Conservation (phyloP, 1,284 basidiomycete genomes). For the Phellopilus nigrolimitatus region DNA sequence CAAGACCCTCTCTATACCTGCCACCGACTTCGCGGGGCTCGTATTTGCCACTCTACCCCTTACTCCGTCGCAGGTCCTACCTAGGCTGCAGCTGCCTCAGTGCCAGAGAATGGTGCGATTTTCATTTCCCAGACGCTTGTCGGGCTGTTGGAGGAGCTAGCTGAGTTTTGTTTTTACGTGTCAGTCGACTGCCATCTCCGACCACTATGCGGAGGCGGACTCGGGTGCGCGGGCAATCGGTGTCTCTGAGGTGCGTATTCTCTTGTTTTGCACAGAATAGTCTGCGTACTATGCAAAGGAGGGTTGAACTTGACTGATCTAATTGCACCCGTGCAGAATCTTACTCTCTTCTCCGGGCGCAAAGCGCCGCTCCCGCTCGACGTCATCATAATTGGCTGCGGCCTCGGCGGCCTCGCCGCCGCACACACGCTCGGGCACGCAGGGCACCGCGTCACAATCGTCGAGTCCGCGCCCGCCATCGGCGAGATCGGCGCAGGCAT, state of each 20-base stretch:
- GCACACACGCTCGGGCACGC: conserved; percentile 40
- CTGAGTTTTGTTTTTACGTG: background rate
- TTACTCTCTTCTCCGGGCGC: conserved; percentile 19
- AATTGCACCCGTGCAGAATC: conserved; percentile 1
- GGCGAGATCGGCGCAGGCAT: conserved; percentile 49
- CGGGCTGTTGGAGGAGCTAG: background rate
- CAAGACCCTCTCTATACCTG: no score
- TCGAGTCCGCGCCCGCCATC: conserved; percentile 39
- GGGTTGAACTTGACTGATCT: background rate
- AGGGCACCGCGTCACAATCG: conserved; percentile 41
- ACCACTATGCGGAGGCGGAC: conserved; percentile 16
- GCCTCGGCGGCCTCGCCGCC: conserved; percentile 44
- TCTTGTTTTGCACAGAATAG: background rate
- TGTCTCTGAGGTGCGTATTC: conserved; percentile 7
- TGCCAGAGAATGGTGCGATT: background rate
- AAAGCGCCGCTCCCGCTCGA: conserved; percentile 34
- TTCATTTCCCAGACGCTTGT: background rate
- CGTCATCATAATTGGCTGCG: conserved; percentile 43
- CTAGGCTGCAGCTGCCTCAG: no score
- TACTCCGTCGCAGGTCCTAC: no score
- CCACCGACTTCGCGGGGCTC: no score
- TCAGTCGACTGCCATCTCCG: conserved; percentile 3
- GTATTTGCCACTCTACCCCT: no score
- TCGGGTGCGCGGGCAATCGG: conserved; percentile 8
- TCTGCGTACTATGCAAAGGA: background rate